These are phyloP conservation scores for Pisolithus orientalis DNA, from an alignment of 768 basidiomycete genomes.

Conservation along the genomic window DNA sequence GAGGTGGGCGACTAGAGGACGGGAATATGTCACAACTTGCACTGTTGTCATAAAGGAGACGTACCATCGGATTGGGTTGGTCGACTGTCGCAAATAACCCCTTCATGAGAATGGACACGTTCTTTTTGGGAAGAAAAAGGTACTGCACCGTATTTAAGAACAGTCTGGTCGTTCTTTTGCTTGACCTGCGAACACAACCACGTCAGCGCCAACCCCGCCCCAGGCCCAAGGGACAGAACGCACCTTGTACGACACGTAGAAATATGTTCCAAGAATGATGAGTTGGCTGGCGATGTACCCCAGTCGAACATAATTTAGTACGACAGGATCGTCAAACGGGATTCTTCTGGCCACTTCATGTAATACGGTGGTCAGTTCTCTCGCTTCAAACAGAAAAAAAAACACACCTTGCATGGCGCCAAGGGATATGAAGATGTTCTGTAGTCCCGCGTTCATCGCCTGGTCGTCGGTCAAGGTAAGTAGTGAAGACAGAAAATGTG, in stretches of 20 bases:
- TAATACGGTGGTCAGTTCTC: background rate
- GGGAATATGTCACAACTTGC: background rate
- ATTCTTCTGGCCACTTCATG: slow-evolving; percentile 79
- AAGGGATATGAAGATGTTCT: slow-evolving; percentile 85
- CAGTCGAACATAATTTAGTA: slow-evolving; percentile 76
- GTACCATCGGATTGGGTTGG: slow-evolving; percentile 65
- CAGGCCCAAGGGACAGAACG: background rate
- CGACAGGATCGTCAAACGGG: slow-evolving; percentile 82
- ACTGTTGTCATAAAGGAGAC: slow-evolving; percentile 7
- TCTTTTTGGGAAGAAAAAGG: background rate
- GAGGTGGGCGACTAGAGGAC: slow-evolving; percentile 49
- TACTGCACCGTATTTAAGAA: slow-evolving; percentile 85
- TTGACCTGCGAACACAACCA: slow-evolving; percentile 56
- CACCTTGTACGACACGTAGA: slow-evolving; percentile 71
- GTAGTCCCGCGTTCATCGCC: slow-evolving; percentile 65
- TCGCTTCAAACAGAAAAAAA: background rate
- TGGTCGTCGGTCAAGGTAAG: background rate
- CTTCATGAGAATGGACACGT: background rate
- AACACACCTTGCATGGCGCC: slow-evolving; percentile 82
- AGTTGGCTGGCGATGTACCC: slow-evolving; percentile 76
- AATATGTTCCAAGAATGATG: slow-evolving; percentile 69
- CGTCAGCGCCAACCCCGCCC: background rate
- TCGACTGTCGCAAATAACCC: slow-evolving; percentile 49
- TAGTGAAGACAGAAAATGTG: background rate
- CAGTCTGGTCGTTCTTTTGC: slow-evolving; percentile 91